Evolutionary conservation across 2,329 filamentous ascomycete genomes (phyloP), one percentile per base, ranked within the genome.

Genomic region (Coniochaeta prunicola): DNA sequence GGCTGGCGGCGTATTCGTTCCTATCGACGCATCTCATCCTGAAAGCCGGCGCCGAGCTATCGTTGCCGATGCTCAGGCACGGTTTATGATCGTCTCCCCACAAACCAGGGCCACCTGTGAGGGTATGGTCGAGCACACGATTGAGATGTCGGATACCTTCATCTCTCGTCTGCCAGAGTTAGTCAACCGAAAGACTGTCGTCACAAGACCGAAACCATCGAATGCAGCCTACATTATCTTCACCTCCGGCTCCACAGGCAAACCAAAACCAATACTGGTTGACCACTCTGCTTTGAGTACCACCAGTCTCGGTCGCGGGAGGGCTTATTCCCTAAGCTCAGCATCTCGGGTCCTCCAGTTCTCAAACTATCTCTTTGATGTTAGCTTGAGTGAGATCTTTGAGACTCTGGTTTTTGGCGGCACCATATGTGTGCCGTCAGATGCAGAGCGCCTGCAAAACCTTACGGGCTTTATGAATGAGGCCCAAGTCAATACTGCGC

Each of bases 361-460:
- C n/a, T 57, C 65, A 3, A 65, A 70, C 0, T 74, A 77, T 60
- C 71, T 68, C 5, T 77, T 76, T 13, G 75, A 77, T 56, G 72
- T 70, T 30, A 69, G 71, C 8, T 59, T 76, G 0, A 64, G 66
- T 26, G 70, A 74, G 40, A 69, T 73, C 36, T 68, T 75, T 17
- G 71, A 68, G 0, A 69, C 74, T 1, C 67, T 77, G 1, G 62
- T 69, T 17, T 58, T 65, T 4, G 76, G 76, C 19, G 75, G 72
- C 5, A 73, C 71, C 24, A 62, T 77, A 0, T 76, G 74, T 30
- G 66, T 77, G 1, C 72, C 74, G 0, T 71, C 69, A 1, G 73
- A 77, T n/a, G 66, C 68, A 0, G 66, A 76, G 12, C 69, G 73
- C 2, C 62, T 71, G 13, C 53, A 61, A 28, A 13, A 57, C 36